Conservation (phyloP, 1,284 basidiomycete genomes). For the Trichosporon faecale region DNA sequence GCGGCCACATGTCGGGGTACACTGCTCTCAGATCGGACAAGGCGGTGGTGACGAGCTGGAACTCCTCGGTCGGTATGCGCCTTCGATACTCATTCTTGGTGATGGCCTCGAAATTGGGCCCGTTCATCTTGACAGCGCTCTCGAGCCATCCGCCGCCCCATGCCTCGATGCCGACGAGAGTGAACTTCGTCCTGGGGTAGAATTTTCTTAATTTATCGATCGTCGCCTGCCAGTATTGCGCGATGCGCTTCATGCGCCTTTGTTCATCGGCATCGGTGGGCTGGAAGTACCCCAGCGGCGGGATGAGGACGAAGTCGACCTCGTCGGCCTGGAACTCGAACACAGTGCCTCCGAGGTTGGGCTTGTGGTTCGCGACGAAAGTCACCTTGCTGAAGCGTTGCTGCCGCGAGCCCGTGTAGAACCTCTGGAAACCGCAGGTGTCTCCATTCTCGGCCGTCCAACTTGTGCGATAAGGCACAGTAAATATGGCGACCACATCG, state of each 20-base stretch:
- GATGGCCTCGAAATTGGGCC: not conserved
- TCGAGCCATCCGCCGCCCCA: not conserved
- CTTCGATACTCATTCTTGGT: not conserved
- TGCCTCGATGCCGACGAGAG: not conserved
- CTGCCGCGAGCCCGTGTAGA: not conserved
- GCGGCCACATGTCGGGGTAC: conserved; percentile 2
- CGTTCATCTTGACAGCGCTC: not conserved
- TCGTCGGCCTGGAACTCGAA: not conserved
- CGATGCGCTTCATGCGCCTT: not conserved
- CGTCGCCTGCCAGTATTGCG: not conserved
- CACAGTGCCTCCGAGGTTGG: not conserved
- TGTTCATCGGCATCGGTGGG: not conserved
- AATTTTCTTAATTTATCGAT: not conserved
- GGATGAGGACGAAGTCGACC: conserved; percentile 6
- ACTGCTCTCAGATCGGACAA: not conserved
- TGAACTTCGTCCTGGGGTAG: not conserved
- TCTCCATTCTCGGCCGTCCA: not conserved
- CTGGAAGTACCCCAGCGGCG: conserved; percentile 1
- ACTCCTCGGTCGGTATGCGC: not conserved
- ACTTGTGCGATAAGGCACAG: not conserved
- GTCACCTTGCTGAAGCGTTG: not conserved
- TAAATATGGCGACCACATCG: not conserved
- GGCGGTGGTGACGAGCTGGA: not conserved
- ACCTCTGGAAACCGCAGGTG: not conserved
- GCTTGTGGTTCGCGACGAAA: not conserved